Percentiles rank a stretch among this genome's conserved stretches.
Conservation (phyloP, 306 rosid species). For the Argentina anserina region DNA sequence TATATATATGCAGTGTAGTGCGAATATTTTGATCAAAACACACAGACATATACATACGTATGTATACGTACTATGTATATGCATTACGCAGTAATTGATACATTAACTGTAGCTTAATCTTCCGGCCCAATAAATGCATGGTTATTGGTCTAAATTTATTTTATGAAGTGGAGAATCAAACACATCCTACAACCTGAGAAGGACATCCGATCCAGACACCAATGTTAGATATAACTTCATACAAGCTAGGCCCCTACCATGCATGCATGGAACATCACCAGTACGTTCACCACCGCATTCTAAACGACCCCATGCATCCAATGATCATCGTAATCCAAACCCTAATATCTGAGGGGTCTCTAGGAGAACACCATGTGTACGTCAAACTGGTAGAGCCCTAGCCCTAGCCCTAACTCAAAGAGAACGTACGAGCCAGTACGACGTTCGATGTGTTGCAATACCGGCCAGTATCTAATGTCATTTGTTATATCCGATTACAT, state of each 20-base stretch:
- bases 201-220: background rate
- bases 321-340: background rate
- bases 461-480: background rate
- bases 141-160: too few species aligned
- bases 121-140: too few species aligned
- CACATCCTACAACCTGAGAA: background rate
- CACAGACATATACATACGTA: too few species aligned
- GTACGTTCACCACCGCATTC: background rate
- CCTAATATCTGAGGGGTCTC: background rate
- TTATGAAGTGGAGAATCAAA: background rate
- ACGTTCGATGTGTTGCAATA: background rate
- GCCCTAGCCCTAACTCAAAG: too few species aligned
- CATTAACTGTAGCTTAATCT: too few species aligned
- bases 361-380: background rate
- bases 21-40: too few species aligned
- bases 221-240: background rate
- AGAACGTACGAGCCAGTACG: conserved; percentile 2
- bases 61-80: too few species aligned
- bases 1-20: too few species aligned
- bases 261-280: background rate
- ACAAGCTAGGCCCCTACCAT: background rate
- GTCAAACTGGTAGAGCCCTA: background rate
- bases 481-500: background rate
- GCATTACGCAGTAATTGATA: too few species aligned
- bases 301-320: background rate